These are phyloP conservation scores for Talaromyces piceae DNA, from an alignment of 2,329 filamentous ascomycete genomes.

Conservation along the genomic window DNA sequence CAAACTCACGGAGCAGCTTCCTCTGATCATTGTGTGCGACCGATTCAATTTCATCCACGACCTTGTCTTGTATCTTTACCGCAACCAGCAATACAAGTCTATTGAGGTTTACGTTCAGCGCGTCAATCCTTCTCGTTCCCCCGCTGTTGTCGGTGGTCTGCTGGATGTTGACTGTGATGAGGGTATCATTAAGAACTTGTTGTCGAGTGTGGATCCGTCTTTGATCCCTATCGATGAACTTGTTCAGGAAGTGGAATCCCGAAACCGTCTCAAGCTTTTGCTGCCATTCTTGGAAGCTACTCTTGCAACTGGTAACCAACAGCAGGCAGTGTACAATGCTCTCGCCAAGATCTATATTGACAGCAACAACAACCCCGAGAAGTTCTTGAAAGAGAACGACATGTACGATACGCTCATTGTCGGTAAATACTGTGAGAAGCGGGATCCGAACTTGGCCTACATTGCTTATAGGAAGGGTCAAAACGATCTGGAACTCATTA, in stretches of 20 bases:
- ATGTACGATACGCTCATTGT: constrained; percentile 87
- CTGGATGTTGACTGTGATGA: constrained; percentile 97
- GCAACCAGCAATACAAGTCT: constrained; percentile 98
- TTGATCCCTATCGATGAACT: constrained; percentile 91
- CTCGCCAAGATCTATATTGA: constrained; percentile 99
- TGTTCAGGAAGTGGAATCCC: constrained; percentile 86
- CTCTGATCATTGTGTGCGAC: constrained; percentile 96
- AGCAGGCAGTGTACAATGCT: constrained; percentile 94
- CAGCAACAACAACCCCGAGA: constrained; percentile 95
- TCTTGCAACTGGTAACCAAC: constrained; percentile 80
- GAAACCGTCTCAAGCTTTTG: constrained; percentile 91
- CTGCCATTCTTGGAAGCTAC: constrained; percentile 94
- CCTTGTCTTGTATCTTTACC: constrained; percentile 90
- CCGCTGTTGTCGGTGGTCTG: constrained; percentile 84
- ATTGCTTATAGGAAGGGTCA: constrained; percentile 95
- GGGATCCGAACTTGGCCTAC: constrained; percentile 89
- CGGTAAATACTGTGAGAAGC: constrained; percentile 98
- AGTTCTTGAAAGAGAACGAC: constrained; percentile 95
- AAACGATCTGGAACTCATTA: constrained; percentile 94
- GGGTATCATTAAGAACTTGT: constrained; percentile 84
- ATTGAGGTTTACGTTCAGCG: constrained; percentile 98
- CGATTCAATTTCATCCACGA: constrained; percentile 99
- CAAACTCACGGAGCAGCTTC: constrained; percentile 81
- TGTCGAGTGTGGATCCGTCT: constrained; percentile 73
- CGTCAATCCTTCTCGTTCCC: constrained; percentile 85